phyloP scores from a whole-genome alignment of 2,329 filamentous ascomycete species.

The Ramularia collo-cygni region DNA sequence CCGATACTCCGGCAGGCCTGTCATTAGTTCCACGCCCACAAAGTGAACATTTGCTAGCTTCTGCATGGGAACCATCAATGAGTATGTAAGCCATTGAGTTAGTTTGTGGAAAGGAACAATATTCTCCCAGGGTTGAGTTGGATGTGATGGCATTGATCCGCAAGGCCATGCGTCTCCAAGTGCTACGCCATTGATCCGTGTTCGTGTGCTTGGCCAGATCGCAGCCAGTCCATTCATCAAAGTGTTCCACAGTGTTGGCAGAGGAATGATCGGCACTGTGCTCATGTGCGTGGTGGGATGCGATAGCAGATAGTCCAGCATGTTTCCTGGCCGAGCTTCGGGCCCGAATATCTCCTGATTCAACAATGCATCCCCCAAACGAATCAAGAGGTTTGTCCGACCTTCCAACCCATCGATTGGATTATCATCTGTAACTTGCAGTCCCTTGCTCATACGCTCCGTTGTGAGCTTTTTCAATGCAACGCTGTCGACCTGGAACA shows the following conservation, averaged over 20 bases:
- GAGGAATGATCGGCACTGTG: slow-evolving; percentile 76
- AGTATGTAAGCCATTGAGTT: slow-evolving; percentile 92
- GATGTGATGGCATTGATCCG: slow-evolving; percentile 69
- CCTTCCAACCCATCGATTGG: slow-evolving; percentile 80
- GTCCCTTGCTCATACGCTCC: slow-evolving; percentile 66
- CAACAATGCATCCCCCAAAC: slow-evolving; percentile 67
- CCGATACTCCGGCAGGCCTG: slow-evolving; percentile 83
- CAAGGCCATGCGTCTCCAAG: slow-evolving; percentile 95
- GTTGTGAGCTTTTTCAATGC: slow-evolving; percentile 69
- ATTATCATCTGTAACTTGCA: slow-evolving; percentile 78
- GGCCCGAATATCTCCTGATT: slow-evolving; percentile 75
- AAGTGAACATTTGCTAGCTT: slow-evolving; percentile 74
- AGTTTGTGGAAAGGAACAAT: slow-evolving; percentile 92
- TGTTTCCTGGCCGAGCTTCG: slow-evolving; percentile 81
- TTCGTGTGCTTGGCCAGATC: slow-evolving; percentile 85
- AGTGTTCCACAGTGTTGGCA: slow-evolving; percentile 84
- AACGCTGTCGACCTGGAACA: slow-evolving; percentile 80
- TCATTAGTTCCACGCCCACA: slow-evolving; percentile 74
- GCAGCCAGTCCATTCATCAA: slow-evolving; percentile 79
- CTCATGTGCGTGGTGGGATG: slow-evolving; percentile 85
- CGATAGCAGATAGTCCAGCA: slow-evolving; percentile 90
- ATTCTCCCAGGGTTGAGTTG: slow-evolving; percentile 65
- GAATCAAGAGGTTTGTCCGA: slow-evolving; percentile 68
- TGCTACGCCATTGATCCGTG: slow-evolving; percentile 75
- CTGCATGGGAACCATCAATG: slow-evolving; percentile 85